phyloP scores from a whole-genome alignment of 441 rosid species.

The Adansonia rubrostipa region DNA sequence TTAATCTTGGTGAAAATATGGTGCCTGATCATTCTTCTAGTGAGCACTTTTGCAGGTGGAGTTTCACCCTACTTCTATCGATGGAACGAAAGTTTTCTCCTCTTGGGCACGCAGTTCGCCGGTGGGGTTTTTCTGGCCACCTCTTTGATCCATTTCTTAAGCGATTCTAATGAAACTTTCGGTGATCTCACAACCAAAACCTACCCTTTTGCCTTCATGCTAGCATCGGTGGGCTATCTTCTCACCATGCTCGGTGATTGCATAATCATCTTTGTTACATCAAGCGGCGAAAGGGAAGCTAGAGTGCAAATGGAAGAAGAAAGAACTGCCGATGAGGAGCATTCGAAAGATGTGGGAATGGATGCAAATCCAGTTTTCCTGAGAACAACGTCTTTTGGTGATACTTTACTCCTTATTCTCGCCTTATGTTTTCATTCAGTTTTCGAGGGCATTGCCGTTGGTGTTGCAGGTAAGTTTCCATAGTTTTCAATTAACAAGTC shows the following conservation, averaged over 20 bases:
- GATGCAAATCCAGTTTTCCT: slow-evolving; percentile 45
- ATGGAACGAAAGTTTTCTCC: slow-evolving; percentile 66
- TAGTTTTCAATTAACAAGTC: not conserved
- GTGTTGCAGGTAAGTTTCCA: slow-evolving; percentile 59
- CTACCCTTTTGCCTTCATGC: slow-evolving; percentile 72
- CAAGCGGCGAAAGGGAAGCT: slow-evolving; percentile 32
- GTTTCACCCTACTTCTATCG: slow-evolving; percentile 70
- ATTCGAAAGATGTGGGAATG: slow-evolving; percentile 24
- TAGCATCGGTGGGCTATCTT: slow-evolving; percentile 62
- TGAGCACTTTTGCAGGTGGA: slow-evolving; percentile 63
- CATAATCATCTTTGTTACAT: slow-evolving; percentile 40
- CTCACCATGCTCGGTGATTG: slow-evolving; percentile 72
- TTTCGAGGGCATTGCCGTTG: slow-evolving; percentile 77
- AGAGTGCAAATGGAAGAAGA: slow-evolving; percentile 44
- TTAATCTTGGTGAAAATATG: slow-evolving; percentile 60
- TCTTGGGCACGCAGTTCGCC: slow-evolving; percentile 72
- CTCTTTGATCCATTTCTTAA: slow-evolving; percentile 63
- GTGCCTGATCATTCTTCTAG: slow-evolving; percentile 63
- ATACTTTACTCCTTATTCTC: slow-evolving; percentile 59
- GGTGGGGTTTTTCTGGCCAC: slow-evolving; percentile 74
- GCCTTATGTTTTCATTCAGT: slow-evolving; percentile 72
- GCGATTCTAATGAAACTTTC: slow-evolving; percentile 64
- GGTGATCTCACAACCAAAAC: slow-evolving; percentile 46
- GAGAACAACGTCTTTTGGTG: slow-evolving; percentile 48
- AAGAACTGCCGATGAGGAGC: slow-evolving; percentile 27